These are phyloP conservation scores for Austroboletus rostrupii DNA, from an alignment of 1,284 basidiomycete genomes.

Conservation along the genomic window DNA sequence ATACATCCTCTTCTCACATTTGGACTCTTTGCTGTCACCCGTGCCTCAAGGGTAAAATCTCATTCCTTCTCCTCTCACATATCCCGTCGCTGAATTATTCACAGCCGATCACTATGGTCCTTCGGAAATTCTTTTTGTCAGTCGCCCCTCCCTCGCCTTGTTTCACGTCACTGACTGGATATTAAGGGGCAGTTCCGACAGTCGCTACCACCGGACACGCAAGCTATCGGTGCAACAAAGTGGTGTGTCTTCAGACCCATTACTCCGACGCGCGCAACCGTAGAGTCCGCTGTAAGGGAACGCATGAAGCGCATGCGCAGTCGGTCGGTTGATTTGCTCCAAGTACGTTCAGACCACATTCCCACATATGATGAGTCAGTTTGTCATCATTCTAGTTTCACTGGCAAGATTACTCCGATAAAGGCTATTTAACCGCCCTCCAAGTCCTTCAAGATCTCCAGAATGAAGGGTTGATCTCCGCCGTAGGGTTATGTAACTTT, in stretches of 20 bases:
- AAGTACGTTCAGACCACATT: conserved; percentile 38
- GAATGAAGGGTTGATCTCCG: conserved; percentile 55
- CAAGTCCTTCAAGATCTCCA: conserved; percentile 58
- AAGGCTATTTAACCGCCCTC: conserved; percentile 62
- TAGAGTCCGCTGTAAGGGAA: conserved; percentile 65
- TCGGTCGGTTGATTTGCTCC: conserved; percentile 62
- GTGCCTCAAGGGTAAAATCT: conserved; percentile 18
- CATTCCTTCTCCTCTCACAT: background rate
- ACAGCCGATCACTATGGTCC: conserved; percentile 81
- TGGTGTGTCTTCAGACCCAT: conserved; percentile 73
- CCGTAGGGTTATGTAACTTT: conserved; percentile 78
- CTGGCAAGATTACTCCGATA: conserved; percentile 76
- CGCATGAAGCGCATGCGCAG: conserved; percentile 54
- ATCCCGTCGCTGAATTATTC: conserved; percentile 11
- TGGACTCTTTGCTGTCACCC: conserved; percentile 3
- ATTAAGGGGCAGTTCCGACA: conserved; percentile 64
- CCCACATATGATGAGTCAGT: background rate
- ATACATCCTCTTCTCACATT: conserved; percentile 19
- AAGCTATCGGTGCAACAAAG: conserved; percentile 69
- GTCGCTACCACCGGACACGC: conserved; percentile 38
- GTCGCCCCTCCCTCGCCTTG: conserved; percentile 21
- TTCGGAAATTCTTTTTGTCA: conserved; percentile 73
- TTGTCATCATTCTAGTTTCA: conserved; percentile 51
- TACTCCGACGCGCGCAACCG: conserved; percentile 49
- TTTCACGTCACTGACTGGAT: conserved; percentile 9